Conservation (phyloP, 306 rosid species). For the Datisca glomerata region DNA sequence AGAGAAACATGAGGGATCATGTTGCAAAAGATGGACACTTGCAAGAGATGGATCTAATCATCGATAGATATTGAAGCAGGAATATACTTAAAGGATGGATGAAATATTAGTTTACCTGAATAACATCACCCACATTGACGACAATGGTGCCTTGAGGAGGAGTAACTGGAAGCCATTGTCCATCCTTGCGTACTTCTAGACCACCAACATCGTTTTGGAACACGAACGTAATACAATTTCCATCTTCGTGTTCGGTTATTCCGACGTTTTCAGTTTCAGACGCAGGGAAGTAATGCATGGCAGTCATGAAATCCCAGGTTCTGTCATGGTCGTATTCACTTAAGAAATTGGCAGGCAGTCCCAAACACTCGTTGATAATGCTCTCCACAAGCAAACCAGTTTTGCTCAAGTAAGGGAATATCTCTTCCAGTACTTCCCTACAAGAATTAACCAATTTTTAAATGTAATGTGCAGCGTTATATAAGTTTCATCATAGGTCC, state of each 20-base stretch:
- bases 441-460: too few relatives aligned
- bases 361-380: constrained; percentile 34
- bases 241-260: constrained; percentile 32
- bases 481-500: too few relatives aligned
- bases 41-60: background rate
- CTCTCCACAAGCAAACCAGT: constrained; percentile 22
- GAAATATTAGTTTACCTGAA: constrained; percentile 26
- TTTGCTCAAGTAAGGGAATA: constrained; percentile 24
- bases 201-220: constrained; percentile 46
- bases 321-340: constrained; percentile 35
- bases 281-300: constrained; percentile 27
- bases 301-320: constrained; percentile 33
- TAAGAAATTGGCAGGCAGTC: constrained; percentile 30
- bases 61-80: background rate
- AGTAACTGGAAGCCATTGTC: constrained; percentile 29
- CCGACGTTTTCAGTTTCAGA: constrained; percentile 22
- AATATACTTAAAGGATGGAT: background rate
- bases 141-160: constrained; percentile 36
- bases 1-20: background rate
- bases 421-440: constrained; percentile 38
- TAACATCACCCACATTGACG: constrained; percentile 34
- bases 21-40: background rate
- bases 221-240: constrained; percentile 26
- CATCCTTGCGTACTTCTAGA: constrained; percentile 21
- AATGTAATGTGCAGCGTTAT: too few relatives aligned